phyloP scores from a whole-genome alignment of 805 yeast species.

The Priceomyces fermenticarens region DNA sequence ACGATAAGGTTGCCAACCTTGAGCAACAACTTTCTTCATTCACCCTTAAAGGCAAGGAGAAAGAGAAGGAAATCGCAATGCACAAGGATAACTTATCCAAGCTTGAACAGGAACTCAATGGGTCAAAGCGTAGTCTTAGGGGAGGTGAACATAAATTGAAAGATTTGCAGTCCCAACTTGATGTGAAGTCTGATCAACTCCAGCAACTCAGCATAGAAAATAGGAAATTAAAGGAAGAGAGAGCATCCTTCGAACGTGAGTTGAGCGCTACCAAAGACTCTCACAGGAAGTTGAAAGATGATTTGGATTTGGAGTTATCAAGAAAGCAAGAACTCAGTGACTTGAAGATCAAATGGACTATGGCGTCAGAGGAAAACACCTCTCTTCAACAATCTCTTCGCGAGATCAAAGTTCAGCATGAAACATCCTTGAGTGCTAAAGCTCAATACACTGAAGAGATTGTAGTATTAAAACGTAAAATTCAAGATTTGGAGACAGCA shows the following conservation, averaged over 20 bases:
- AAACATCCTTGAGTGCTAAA: constrained; percentile 17
- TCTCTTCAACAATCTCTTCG: constrained; percentile 8
- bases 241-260: constrained; percentile 1
- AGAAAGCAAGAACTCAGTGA: background rate
- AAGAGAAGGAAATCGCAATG: too few relatives aligned
- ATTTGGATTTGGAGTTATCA: constrained; percentile 3
- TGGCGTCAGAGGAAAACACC: constrained; percentile 11
- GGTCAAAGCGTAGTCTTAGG: background rate
- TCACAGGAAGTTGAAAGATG: constrained; percentile 4
- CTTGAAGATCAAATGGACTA: constrained; percentile 5
- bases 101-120: background rate
- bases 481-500: constrained; percentile 16
- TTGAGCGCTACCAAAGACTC: background rate
- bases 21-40: too few relatives aligned
- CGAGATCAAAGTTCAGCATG: constrained; percentile 22
- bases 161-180: constrained; percentile 15
- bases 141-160: constrained; percentile 1
- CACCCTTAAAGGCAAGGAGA: too few relatives aligned
- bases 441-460: constrained; percentile 27
- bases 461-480: constrained; percentile 18
- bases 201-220: constrained; percentile 6
- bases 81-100: too few relatives aligned
- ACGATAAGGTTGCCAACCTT: too few relatives aligned
- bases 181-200: constrained; percentile 18
- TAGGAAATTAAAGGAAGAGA: constrained; percentile 3